These are phyloP conservation scores for Trametopsis cervina DNA, from an alignment of 768 basidiomycete genomes.

Conservation along the genomic window DNA sequence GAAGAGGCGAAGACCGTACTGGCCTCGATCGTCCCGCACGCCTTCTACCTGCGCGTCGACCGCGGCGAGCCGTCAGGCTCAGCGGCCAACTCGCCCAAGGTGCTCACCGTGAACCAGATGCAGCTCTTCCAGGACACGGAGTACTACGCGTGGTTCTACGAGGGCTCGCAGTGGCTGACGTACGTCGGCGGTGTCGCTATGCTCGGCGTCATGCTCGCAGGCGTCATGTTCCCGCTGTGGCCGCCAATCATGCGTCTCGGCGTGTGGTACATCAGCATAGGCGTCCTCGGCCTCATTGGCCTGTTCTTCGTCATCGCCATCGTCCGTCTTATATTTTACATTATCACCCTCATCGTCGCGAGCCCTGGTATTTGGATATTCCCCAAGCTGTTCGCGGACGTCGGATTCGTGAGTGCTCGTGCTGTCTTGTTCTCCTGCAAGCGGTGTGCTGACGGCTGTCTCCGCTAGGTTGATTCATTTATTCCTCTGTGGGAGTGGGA, in stretches of 20 bases:
- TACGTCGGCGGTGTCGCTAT: constrained; percentile 86
- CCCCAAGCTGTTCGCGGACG: constrained; percentile 95
- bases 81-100: constrained; percentile 70
- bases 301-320: constrained; percentile 89
- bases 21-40: constrained; percentile 64
- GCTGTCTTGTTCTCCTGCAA: background rate
- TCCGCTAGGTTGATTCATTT: constrained; percentile 95
- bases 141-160: constrained; percentile 97
- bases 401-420: constrained; percentile 80
- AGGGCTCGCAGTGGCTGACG: constrained; percentile 89
- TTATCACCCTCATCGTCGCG: constrained; percentile 80
- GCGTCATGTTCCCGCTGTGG: constrained; percentile 99
- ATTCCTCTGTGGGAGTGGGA: constrained; percentile 98
- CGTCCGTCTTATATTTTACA: constrained; percentile 87
- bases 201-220: constrained; percentile 90
- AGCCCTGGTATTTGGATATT: constrained; percentile 98
- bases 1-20: constrained; percentile 67
- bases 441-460: background rate
- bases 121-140: constrained; percentile 72
- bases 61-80: constrained; percentile 59
- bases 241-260: constrained; percentile 87
- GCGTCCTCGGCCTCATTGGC: constrained; percentile 79
- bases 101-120: constrained; percentile 72
- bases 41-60: constrained; percentile 91
- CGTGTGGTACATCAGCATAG: constrained; percentile 92